Evolutionary conservation across 345 rosid genomes (phyloP).

Genomic region (Streptanthus diversifolius): DNA sequence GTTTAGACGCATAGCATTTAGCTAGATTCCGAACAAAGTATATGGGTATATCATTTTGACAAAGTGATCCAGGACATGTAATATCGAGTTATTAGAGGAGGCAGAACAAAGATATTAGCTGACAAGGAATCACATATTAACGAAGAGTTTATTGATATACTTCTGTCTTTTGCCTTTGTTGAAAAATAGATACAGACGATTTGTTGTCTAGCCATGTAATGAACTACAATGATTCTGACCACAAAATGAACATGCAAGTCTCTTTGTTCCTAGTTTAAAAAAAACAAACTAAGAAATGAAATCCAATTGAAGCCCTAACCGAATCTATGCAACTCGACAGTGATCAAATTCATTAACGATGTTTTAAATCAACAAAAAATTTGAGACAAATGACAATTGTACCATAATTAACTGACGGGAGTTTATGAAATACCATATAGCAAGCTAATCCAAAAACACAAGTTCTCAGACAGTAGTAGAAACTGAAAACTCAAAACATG

Average conservation of each 20-base stretch:
- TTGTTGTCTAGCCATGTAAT: too few species aligned
- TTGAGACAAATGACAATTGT: conserved; percentile 2
- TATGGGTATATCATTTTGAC: too few species aligned
- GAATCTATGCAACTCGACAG: background rate
- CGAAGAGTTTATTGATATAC: too few species aligned
- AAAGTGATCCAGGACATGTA: too few species aligned
- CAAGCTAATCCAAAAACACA: conserved; percentile 26
- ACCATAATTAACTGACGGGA: background rate
- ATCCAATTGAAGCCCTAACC: background rate
- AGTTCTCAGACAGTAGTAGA: conserved; percentile 13
- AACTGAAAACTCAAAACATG: conserved; percentile 24
- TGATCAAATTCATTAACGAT: background rate
- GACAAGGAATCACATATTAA: too few species aligned
- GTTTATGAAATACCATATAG: background rate
- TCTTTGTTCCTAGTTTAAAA: background rate
- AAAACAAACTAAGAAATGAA: background rate
- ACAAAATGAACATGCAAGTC: background rate
- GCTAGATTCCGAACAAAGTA: too few species aligned
- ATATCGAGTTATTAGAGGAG: too few species aligned
- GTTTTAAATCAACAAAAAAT: background rate
- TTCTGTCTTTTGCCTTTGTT: too few species aligned
- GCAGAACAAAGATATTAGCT: too few species aligned
- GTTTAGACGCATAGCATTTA: too few species aligned
- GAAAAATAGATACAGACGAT: too few species aligned
- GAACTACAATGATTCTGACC: too few species aligned